phyloP scores from a whole-genome alignment of 2,329 filamentous ascomycete species.

The Beauveria australis region DNA sequence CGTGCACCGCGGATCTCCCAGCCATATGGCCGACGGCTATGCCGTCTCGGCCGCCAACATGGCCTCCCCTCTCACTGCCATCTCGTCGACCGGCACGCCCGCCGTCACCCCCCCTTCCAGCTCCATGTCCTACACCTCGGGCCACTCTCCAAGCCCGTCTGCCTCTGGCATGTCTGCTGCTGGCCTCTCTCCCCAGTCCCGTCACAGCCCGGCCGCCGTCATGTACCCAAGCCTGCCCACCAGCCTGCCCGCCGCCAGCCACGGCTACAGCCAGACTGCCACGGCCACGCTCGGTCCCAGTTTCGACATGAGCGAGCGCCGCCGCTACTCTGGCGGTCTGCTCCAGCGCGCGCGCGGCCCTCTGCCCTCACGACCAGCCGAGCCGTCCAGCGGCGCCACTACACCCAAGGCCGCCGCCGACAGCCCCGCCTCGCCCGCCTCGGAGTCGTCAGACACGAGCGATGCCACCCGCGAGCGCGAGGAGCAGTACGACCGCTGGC shows the following conservation, averaged over 20 bases:
- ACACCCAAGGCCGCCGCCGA: constrained; percentile 37
- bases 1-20: constrained; percentile 28
- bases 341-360: constrained; percentile 49
- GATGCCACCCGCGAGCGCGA: constrained; percentile 47
- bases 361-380: constrained; percentile 24
- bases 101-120: constrained; percentile 70
- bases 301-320: constrained; percentile 55
- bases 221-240: constrained; percentile 64
- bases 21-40: constrained; percentile 23
- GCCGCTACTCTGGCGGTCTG: constrained; percentile 59
- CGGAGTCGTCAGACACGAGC: constrained; percentile 42
- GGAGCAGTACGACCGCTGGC: constrained; percentile 56
- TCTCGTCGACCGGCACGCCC: constrained; percentile 61
- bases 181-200: constrained; percentile 47
- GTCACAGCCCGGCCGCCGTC: constrained; percentile 51
- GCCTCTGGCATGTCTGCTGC: constrained; percentile 53
- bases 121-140: constrained; percentile 67
- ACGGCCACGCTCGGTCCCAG: constrained; percentile 64
- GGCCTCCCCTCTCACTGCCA: constrained; percentile 51
- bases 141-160: constrained; percentile 67
- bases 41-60: constrained; percentile 46
- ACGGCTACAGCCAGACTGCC: constrained; percentile 61
- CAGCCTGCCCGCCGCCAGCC: constrained; percentile 52
- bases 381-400: constrained; percentile 30
- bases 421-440: constrained; percentile 44